These are phyloP conservation scores for Claviceps spartinae DNA, from an alignment of 2,329 filamentous ascomycete genomes.

Conservation along the genomic window DNA sequence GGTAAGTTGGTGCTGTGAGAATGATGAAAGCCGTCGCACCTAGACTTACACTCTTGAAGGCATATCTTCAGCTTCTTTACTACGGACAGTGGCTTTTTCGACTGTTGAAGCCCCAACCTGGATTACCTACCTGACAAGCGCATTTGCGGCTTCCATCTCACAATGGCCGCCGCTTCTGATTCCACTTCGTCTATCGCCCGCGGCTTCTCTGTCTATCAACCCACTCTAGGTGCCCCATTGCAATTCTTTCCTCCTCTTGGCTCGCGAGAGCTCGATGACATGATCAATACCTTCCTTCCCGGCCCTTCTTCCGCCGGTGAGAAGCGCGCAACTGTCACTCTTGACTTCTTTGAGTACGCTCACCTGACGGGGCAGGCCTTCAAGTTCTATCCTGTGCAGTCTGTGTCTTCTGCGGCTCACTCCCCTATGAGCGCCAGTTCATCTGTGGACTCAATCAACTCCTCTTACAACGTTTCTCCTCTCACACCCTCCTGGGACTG, in stretches of 20 bases:
- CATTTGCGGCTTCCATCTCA: neutral
- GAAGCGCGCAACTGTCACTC: slow-evolving; percentile 42
- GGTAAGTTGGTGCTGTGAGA: too few relatives aligned
- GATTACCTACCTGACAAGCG: neutral
- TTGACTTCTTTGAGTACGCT: slow-evolving; percentile 45
- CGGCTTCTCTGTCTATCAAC: slow-evolving; percentile 49
- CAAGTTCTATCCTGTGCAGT: slow-evolving; percentile 45
- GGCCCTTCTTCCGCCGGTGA: slow-evolving; percentile 40
- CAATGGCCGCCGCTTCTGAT: slow-evolving; percentile 14
- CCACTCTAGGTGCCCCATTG: slow-evolving; percentile 39
- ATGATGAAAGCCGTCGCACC: too few relatives aligned
- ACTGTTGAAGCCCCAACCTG: neutral
- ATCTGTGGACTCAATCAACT: slow-evolving; percentile 31
- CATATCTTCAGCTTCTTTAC: neutral
- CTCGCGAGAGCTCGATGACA: slow-evolving; percentile 43
- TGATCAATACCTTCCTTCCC: slow-evolving; percentile 44
- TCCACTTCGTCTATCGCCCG: slow-evolving; percentile 18
- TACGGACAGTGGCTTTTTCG: neutral
- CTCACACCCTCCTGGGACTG: slow-evolving; percentile 35
- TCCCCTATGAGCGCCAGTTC: slow-evolving; percentile 32
- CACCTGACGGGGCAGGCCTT: slow-evolving; percentile 41
- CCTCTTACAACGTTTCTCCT: slow-evolving; percentile 36
- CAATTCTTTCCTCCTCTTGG: slow-evolving; percentile 56
- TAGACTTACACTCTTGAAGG: slow-evolving; percentile 1
- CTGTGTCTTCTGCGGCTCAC: slow-evolving; percentile 17